phyloP scores from a whole-genome alignment of 306 rosid species.

The Oxytropis ochrocephala region DNA sequence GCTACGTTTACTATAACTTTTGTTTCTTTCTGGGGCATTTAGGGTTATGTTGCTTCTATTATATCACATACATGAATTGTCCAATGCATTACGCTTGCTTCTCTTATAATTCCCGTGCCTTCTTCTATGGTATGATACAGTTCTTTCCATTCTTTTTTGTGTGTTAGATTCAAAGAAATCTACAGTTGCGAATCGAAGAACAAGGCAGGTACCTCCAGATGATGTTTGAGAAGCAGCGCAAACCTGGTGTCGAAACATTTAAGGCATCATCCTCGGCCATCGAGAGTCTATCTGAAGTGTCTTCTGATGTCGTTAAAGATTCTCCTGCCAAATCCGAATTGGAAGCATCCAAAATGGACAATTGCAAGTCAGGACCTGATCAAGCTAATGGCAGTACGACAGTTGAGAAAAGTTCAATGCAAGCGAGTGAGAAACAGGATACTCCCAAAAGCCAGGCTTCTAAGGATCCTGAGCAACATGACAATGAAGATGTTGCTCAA shows the following conservation, averaged over 20 bases:
- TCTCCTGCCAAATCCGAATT: slow-evolving; percentile 44
- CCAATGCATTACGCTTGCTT: neutral
- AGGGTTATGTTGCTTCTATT: neutral
- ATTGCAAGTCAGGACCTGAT: slow-evolving; percentile 21
- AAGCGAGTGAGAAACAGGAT: slow-evolving; percentile 33
- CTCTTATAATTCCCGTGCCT: neutral
- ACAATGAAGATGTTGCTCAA: slow-evolving; percentile 32
- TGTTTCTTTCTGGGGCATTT: slow-evolving; percentile 2
- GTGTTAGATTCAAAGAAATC: slow-evolving; percentile 68
- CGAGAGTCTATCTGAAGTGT: slow-evolving; percentile 34
- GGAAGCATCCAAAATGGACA: slow-evolving; percentile 40
- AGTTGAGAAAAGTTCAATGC: slow-evolving; percentile 21
- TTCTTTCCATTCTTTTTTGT: neutral
- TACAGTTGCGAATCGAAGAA: slow-evolving; percentile 95
- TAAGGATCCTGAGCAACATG: slow-evolving; percentile 32
- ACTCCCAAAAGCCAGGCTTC: slow-evolving; percentile 29
- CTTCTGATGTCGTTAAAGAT: slow-evolving; percentile 40
- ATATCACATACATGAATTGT: neutral
- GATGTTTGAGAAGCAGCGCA: slow-evolving; percentile 92
- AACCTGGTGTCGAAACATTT: slow-evolving; percentile 37
- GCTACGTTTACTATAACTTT: neutral
- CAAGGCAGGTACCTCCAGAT: slow-evolving; percentile 91
- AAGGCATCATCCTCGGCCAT: slow-evolving; percentile 36
- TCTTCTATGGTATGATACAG: neutral
- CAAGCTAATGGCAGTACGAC: slow-evolving; percentile 27